Evolutionary conservation across 495 filamentous ascomycete genomes (phyloP).

Genomic region (Penicillium silybi): DNA sequence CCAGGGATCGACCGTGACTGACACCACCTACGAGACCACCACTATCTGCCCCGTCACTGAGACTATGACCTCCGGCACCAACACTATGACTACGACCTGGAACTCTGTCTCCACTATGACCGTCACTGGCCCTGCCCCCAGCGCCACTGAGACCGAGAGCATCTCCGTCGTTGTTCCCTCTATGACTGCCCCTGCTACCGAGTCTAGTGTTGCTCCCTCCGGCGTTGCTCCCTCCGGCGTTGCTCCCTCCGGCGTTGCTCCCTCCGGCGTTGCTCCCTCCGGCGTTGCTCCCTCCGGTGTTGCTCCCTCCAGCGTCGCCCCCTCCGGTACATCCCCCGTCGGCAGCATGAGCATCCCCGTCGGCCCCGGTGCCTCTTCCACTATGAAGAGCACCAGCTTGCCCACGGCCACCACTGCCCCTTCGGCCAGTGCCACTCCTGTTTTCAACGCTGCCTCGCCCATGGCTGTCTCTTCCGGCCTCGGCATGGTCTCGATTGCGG

Average conservation of each 20-base stretch:
- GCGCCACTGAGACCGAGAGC: background rate
- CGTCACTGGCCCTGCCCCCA: conserved; percentile 21
- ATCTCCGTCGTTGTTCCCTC: background rate
- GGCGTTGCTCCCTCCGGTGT: conserved; percentile 7
- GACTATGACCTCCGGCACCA: conserved; percentile 16
- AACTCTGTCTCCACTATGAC: conserved; percentile 31
- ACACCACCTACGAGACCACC: conserved; percentile 34
- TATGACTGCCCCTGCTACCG: conserved; percentile 14
- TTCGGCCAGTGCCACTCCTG: conserved; percentile 10
- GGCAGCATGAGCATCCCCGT: conserved; percentile 7
- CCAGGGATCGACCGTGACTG: conserved; percentile 33
- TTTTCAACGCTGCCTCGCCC: conserved; percentile 19
- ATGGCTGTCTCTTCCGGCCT: conserved; percentile 15
- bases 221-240: conserved; percentile 10
- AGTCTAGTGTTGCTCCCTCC: background rate
- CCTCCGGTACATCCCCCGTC: conserved; percentile 7
- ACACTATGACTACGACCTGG: conserved; percentile 1
- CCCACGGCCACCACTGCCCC: background rate
- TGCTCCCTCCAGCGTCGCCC: conserved; percentile 3
- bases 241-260: conserved; percentile 9
- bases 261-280: background rate
- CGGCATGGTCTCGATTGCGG: conserved; percentile 15
- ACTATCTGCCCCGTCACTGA: conserved; percentile 49
- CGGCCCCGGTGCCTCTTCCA: conserved; percentile 12
- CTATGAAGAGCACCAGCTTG: conserved; percentile 3